Percentiles rank a stretch among this genome's conserved stretches.
Evolutionary conservation across 257 asterid genomes (phyloP).

Genomic region (Capsicum chinense): DNA sequence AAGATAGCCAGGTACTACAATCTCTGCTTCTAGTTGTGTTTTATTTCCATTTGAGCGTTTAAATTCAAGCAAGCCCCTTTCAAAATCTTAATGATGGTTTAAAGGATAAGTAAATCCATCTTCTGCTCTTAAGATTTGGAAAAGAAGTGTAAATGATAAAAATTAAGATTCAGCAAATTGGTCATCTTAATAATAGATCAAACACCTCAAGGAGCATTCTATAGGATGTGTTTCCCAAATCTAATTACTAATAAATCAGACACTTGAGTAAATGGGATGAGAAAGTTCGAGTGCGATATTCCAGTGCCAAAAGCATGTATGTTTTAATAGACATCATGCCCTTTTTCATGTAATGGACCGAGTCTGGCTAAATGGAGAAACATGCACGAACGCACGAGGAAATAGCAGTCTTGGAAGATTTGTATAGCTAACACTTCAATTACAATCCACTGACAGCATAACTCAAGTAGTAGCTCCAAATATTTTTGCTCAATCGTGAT

Average conservation of each 20-base stretch:
- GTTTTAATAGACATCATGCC: background rate
- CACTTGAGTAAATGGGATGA: background rate
- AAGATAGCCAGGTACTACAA: constrained; percentile 39
- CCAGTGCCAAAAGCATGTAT: background rate
- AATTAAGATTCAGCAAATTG: background rate
- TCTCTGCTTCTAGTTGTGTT: background rate
- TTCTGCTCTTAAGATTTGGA: constrained; percentile 17
- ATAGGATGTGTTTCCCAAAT: background rate
- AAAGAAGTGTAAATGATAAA: background rate
- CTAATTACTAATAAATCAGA: background rate
- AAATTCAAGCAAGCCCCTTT: background rate
- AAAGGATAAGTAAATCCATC: background rate
- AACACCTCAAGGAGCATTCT: background rate
- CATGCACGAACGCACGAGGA: background rate
- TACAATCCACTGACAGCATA: background rate
- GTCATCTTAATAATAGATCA: background rate
- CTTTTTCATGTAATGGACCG: background rate
- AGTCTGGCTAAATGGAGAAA: background rate
- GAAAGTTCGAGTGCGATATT: background rate
- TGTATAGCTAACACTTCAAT: background rate
- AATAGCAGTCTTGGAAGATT: background rate
- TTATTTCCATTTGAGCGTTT: constrained; percentile 5
- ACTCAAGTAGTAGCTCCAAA: background rate
- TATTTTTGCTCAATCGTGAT: constrained; percentile 5
- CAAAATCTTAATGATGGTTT: background rate